Evolutionary conservation across 148 eudicot species (phyloP), one percentile per base, ranked within the genome.

Genomic region (Persicaria tinctoria): DNA sequence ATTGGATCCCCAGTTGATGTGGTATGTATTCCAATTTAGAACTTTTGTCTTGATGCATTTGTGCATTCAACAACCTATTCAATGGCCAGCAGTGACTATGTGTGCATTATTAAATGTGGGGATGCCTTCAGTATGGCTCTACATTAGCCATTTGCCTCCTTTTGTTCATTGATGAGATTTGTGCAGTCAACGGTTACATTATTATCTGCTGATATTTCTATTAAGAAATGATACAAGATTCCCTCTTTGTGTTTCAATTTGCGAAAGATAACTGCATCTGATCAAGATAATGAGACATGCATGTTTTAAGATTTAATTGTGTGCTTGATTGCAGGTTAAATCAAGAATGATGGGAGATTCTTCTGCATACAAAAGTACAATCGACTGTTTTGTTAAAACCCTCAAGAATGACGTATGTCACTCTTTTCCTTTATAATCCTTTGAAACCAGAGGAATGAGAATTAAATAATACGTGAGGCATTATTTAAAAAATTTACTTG

Each of bases 291-390:
- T 57, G 17, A 57, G 38, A 57, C 41, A 60, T 60, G 41, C 13
- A 8, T 60, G 38, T 60, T 60, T 60, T 8, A 20, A 60, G 18
- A 41, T 27, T 32, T 13, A 4, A 41, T 66, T 47, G 51, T 48
- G 32, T 50, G 27, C 44, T 71, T 71, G 32, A 5, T 46, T 82
- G 83, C 89, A 95, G 99, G 97, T 95, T n/a, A 95, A 95, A 81
- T 95, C 99, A 56, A 85, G 99, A 86, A 95, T 95, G 99, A 95
- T 95, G 97, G 97, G 99, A 76, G 99, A 95, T 81, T 79, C 97
- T 81, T 76, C 97, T 51, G 64, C 86, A 13, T 95, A 95, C 92
- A 95, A 84, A 82, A 90, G 79, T 79, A 95, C 97, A 4, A 32
- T 92, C 48, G 99, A 95, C 80, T 95, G 99, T 78, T 92, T 95